Conservation (phyloP, 2,329 filamentous ascomycete species). For the Claviceps quebecensis region DNA sequence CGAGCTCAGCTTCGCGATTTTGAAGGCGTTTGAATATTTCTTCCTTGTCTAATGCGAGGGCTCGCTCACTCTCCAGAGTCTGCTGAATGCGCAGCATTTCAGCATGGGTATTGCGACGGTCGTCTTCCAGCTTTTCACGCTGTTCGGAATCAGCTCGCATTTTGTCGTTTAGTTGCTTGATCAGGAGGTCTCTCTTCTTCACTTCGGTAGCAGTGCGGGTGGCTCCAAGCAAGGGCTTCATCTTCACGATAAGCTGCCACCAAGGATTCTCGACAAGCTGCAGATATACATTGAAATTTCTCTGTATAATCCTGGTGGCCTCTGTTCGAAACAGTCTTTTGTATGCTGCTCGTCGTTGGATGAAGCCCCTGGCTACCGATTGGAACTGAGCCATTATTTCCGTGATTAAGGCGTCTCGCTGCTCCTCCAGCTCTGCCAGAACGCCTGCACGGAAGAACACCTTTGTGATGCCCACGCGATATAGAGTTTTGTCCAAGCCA, state of each 20-base stretch:
- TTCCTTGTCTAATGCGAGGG: conserved; percentile 93
- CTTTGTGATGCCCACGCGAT: conserved; percentile 88
- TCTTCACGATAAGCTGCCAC: conserved; percentile 91
- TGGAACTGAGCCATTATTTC: conserved; percentile 93
- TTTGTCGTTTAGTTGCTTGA: conserved; percentile 71
- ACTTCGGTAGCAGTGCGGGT: conserved; percentile 87
- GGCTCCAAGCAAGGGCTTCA: conserved; percentile 87
- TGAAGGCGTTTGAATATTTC: conserved; percentile 98
- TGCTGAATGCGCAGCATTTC: conserved; percentile 87
- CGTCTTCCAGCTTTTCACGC: conserved; percentile 74
- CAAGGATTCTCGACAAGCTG: conserved; percentile 85
- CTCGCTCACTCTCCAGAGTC: conserved; percentile 85
- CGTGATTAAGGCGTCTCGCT: conserved; percentile 80
- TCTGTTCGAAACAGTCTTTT: conserved; percentile 92
- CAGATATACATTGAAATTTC: conserved; percentile 85
- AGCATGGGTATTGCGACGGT: conserved; percentile 70
- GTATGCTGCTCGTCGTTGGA: conserved; percentile 73
- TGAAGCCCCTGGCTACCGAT: conserved; percentile 78
- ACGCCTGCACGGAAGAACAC: conserved; percentile 97
- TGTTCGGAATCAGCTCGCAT: conserved; percentile 64
- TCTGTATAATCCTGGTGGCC: conserved; percentile 85
- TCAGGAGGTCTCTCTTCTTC: conserved; percentile 88
- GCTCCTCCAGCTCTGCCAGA: conserved; percentile 89
- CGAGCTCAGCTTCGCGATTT: conserved; percentile 76
- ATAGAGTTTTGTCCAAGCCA: conserved; percentile 70